phyloP scores from a whole-genome alignment of 2,329 filamentous ascomycete genomes.

The Cytospora piceicola region DNA sequence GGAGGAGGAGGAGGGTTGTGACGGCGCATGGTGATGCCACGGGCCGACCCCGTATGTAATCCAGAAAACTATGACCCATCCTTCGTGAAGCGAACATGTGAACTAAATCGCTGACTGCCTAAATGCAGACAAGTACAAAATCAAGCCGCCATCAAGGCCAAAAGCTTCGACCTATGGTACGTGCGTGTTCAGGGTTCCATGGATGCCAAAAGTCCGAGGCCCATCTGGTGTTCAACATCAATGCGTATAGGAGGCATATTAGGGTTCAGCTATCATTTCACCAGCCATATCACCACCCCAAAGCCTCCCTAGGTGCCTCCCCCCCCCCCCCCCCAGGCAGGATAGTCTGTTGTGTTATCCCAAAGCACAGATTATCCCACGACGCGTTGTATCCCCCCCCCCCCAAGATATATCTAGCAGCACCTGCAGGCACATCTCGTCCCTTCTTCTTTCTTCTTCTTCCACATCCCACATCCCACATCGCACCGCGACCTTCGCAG shows the following conservation, averaged over 20 bases:
- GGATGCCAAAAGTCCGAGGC: neutral
- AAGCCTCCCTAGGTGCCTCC: too few species aligned
- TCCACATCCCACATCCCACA: neutral
- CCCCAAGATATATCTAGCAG: neutral
- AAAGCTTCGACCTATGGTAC: conserved; percentile 17
- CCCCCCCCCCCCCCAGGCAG: too few species aligned
- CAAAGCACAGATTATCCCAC: neutral
- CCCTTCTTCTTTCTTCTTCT: neutral
- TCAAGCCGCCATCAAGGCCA: neutral
- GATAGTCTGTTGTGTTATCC: neutral
- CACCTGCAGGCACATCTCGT: neutral
- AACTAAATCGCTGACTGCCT: conserved; percentile 6
- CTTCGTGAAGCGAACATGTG: neutral
- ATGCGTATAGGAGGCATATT: neutral
- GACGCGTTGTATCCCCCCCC: neutral
- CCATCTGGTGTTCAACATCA: neutral
- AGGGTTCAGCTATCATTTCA: neutral
- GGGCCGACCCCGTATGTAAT: conserved; percentile 7
- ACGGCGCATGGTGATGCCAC: conserved; percentile 10
- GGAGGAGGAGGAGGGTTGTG: neutral
- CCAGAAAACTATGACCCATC: neutral
- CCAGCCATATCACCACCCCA: neutral
- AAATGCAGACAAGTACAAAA: neutral
- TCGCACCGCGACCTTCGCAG: conserved; percentile 4
- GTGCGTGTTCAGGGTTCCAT: neutral